These are phyloP conservation scores for Inonotus obliquus DNA, from an alignment of 1,284 basidiomycete species.

Conservation along the genomic window DNA sequence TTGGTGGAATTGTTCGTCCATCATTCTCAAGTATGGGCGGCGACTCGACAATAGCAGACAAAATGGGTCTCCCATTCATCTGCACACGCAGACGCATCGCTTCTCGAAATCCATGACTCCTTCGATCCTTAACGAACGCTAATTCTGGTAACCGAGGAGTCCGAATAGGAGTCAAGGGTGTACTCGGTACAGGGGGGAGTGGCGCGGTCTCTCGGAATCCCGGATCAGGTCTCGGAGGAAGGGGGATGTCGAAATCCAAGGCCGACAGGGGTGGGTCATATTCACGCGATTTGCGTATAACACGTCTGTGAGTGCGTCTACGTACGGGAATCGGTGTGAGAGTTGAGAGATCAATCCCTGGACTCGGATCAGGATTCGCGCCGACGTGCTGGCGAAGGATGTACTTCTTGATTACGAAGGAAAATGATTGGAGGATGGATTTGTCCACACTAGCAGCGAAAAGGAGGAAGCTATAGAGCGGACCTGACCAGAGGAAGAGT, in stretches of 20 bases:
- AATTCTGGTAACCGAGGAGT: background rate
- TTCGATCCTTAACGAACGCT: background rate
- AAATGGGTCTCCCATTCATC: background rate
- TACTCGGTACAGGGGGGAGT: background rate
- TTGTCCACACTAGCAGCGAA: constrained; percentile 8
- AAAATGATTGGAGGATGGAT: constrained; percentile 1
- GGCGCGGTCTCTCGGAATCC: background rate
- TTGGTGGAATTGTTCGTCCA: background rate
- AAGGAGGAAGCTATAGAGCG: constrained; percentile 7
- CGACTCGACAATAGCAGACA: constrained; percentile 1
- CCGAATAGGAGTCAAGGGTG: background rate
- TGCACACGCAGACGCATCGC: background rate
- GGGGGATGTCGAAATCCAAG: constrained; percentile 7
- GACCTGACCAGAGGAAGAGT: constrained; percentile 8
- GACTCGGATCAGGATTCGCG: background rate
- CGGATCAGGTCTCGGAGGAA: constrained; percentile 1
- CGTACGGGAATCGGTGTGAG: constrained; percentile 6
- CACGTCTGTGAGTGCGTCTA: background rate
- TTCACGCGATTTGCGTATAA: background rate
- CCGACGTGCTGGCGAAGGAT: background rate
- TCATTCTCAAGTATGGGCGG: background rate
- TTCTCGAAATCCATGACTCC: background rate
- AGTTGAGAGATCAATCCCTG: constrained; percentile 9
- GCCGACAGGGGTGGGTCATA: constrained; percentile 1
- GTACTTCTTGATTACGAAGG: constrained; percentile 2